Percentiles rank a stretch among this genome's conserved stretches.
Evolutionary conservation across 2,329 filamentous ascomycete genomes (phyloP).

Genomic region (Colletotrichum paranaense): DNA sequence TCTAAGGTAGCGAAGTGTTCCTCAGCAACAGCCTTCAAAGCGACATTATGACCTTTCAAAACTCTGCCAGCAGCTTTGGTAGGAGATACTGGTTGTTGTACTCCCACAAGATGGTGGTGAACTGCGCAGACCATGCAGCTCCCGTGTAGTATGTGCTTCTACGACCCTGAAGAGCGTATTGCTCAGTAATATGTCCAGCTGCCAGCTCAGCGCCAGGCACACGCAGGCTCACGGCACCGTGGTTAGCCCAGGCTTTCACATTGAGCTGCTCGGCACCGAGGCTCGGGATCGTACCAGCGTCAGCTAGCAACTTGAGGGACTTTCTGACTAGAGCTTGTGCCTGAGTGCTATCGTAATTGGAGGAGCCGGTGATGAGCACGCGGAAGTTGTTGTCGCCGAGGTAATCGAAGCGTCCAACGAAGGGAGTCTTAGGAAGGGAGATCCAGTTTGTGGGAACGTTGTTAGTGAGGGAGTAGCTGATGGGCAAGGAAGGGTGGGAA

Average conservation of each 20-base stretch:
- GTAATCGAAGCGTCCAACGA: slow-evolving; percentile 44
- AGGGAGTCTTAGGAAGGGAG: slow-evolving; percentile 40
- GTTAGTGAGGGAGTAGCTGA: slow-evolving; percentile 42
- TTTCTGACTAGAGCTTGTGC: slow-evolving; percentile 41
- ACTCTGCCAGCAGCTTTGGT: slow-evolving; percentile 40
- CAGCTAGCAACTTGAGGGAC: slow-evolving; percentile 39
- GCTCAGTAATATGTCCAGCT: slow-evolving; percentile 48
- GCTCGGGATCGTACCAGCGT: slow-evolving; percentile 37
- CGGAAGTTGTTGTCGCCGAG: slow-evolving; percentile 42
- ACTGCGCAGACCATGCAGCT: slow-evolving; percentile 45
- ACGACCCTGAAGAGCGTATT: slow-evolving; percentile 51
- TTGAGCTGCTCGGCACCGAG: slow-evolving; percentile 34
- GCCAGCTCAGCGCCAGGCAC: slow-evolving; percentile 43
- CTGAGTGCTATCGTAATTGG: slow-evolving; percentile 29
- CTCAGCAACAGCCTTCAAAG: too few relatives aligned
- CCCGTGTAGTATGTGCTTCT: slow-evolving; percentile 54
- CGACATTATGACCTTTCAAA: neutral
- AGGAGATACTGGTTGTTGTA: slow-evolving; percentile 44
- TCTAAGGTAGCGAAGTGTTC: too few relatives aligned
- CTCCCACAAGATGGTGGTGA: slow-evolving; percentile 47
- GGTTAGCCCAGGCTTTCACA: slow-evolving; percentile 43
- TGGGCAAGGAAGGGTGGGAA: slow-evolving; percentile 44
- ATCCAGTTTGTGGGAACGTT: slow-evolving; percentile 42
- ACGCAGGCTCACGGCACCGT: slow-evolving; percentile 46
- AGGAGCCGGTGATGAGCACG: slow-evolving; percentile 41